Percentiles rank a stretch among this genome's conserved stretches.
Conservation (phyloP, 75 land plant species). For the Picea sitchensis region DNA sequence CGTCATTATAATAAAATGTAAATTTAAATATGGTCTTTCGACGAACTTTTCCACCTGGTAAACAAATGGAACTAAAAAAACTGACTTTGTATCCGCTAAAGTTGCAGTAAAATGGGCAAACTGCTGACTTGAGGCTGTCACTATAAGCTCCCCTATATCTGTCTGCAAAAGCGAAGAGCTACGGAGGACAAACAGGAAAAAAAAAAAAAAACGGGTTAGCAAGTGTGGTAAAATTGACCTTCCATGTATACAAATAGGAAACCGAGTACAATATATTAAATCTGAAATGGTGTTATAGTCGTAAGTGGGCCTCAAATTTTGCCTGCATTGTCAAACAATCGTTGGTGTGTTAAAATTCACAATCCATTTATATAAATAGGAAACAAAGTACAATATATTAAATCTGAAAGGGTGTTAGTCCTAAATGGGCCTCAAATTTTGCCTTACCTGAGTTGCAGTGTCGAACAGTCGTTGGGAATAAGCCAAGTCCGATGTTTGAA, state of each 20-base stretch:
- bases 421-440: background rate
- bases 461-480: conserved; percentile 35
- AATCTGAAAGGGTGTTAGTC: background rate
- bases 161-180: conserved; percentile 92
- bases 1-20: background rate
- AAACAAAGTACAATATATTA: background rate
- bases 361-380: no score
- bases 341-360: no score
- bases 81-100: conserved; percentile 84
- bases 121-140: conserved; percentile 62
- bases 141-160: conserved; percentile 74
- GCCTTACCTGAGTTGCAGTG: conserved; percentile 17
- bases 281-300: background rate
- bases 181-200: background rate
- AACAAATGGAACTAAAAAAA: background rate
- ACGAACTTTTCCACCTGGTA: background rate
- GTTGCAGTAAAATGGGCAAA: conserved; percentile 92
- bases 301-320: background rate
- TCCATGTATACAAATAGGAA: background rate
- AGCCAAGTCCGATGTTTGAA: conserved; percentile 26
- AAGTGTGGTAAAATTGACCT: background rate
- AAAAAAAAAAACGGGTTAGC: background rate
- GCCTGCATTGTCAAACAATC: conserved; percentile 16
- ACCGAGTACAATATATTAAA: background rate
- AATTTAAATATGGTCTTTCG: background rate